phyloP scores from a whole-genome alignment of 257 asterid species.

The Lantana camara region DNA sequence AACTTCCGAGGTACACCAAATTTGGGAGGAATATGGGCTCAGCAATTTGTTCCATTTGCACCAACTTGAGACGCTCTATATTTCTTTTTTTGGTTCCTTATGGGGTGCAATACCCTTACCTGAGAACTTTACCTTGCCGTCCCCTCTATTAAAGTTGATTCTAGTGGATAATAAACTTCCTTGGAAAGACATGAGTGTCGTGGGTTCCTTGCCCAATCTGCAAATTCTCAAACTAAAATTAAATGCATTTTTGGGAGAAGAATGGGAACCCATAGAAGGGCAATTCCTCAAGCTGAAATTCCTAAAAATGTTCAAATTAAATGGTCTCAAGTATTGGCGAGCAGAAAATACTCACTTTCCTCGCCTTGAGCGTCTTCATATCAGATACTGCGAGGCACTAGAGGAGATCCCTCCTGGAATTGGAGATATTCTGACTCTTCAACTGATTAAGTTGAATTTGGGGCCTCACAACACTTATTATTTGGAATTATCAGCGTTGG shows the following conservation, averaged over 20 bases:
- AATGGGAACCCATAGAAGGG: neutral
- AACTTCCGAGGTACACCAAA: too few relatives aligned
- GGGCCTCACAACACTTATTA: too few relatives aligned
- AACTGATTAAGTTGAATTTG: too few relatives aligned
- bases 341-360: neutral
- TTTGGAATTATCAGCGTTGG: too few relatives aligned
- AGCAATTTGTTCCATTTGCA: neutral
- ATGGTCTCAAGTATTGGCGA: neutral
- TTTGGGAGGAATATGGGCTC: neutral
- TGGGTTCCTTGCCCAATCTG: neutral
- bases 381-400: too few relatives aligned
- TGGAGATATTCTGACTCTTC: too few relatives aligned
- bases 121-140: neutral
- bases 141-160: neutral
- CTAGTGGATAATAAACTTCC: neutral
- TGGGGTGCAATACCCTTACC: neutral
- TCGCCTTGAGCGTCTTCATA: neutral
- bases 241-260: neutral
- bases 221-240: too few relatives aligned
- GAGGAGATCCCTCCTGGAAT: too few relatives aligned
- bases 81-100: too few relatives aligned
- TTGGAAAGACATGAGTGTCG: neutral
- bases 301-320: neutral
- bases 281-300: neutral
- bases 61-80: neutral